Evolutionary conservation across 768 basidiomycete species (phyloP).

Genomic region (Porphyrellus cyaneotinctus): DNA sequence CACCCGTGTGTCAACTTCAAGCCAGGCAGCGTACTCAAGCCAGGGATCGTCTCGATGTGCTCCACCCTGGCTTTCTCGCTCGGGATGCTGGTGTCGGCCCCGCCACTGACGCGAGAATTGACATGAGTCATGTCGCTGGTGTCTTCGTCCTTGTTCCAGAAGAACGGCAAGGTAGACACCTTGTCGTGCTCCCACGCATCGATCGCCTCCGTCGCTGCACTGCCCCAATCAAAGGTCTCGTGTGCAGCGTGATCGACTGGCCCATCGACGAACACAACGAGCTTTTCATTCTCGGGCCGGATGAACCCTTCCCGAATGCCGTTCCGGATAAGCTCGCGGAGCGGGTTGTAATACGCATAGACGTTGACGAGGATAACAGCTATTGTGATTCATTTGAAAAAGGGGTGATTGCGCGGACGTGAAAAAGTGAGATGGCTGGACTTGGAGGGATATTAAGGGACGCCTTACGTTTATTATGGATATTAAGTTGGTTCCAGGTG

Average conservation of each 20-base stretch:
- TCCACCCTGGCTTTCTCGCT: conserved; percentile 14
- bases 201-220: conserved; percentile 59
- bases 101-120: not conserved
- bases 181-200: conserved; percentile 51
- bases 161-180: conserved; percentile 35
- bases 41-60: conserved; percentile 20
- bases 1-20: conserved; percentile 26
- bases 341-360: conserved; percentile 73
- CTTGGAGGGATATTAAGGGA: not conserved
- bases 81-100: not conserved
- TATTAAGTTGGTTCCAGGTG: conserved; percentile 92
- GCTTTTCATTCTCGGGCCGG: conserved; percentile 47
- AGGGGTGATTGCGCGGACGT: not conserved
- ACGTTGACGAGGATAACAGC: conserved; percentile 89
- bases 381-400: conserved; percentile 28
- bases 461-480: conserved; percentile 74
- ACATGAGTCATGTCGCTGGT: conserved; percentile 29
- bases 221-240: conserved; percentile 73
- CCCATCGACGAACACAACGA: conserved; percentile 76
- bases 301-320: conserved; percentile 77
- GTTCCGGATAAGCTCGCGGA: conserved; percentile 69
- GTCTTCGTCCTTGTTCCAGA: conserved; percentile 46
- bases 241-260: conserved; percentile 52
- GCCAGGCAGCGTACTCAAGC: conserved; percentile 19
- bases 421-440: not conserved